Evolutionary conservation across 1,284 basidiomycete species (phyloP), one percentile per base, ranked within the genome.

Genomic region (Thecaphora thlaspeos): DNA sequence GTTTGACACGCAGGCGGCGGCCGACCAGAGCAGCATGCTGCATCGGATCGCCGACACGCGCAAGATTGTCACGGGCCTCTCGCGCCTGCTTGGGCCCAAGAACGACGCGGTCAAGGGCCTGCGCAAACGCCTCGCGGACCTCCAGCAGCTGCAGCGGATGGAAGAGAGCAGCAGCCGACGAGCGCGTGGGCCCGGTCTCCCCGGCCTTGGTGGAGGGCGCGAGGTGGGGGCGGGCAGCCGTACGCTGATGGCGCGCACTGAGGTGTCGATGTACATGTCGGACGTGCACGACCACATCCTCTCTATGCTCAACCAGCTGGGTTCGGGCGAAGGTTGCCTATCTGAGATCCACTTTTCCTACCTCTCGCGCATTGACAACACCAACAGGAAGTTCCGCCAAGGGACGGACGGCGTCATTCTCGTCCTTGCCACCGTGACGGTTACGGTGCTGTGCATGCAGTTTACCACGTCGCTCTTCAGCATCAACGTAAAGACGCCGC

Each of bases 241-340:
- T 8, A 59, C 45, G 43, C 47, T 49, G 43, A 36, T 58, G 11
- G 49, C 69, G 0, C 41, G 65, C 4, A 63, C 58, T 15, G 71
- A 74, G 51, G 68, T 80, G 24, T 59, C 65, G 5, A 89, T 92
- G 17, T 92, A 96, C 77, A 85, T 95, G 80, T 90, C 90, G 41
- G 93, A 97, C 78, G 84, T 97, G 3, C 89, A 93, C 82, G 91
- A 97, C 80, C 93, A 97, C 78, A 91, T 96, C 61, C 79, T 93
- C 26, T 87, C 90, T 2, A 82, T 96, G 61, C 88, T 93, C 69
- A 87, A 89, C 67, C 86, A 90, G 2, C 82, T 97, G 44, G 83
- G 82, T n/a, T 88, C 94, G 76, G 90, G 89, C 79, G 92, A 96
- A 75, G 87, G 87, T 36, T 87, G 91, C 78, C 82, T 97, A 22